Evolutionary conservation across 2,329 filamentous ascomycete genomes (phyloP), one percentile per base, ranked within the genome.

Genomic region (Orbilia ellipsospora): DNA sequence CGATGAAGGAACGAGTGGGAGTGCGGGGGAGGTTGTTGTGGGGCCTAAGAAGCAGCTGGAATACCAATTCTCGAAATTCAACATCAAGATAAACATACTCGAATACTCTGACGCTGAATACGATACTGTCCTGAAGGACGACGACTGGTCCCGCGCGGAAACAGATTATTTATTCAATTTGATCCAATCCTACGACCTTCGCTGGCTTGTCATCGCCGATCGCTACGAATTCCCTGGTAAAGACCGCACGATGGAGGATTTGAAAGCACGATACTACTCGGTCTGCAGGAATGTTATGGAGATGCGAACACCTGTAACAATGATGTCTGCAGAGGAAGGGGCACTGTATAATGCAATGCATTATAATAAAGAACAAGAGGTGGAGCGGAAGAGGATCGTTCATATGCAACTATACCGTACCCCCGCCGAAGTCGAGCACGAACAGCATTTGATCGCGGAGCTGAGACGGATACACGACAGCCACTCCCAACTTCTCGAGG

Each of bases 151-250:
- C 13, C 92, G 91, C 80, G 90, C 95, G 79, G 95, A 99, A 83
- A 99, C 95, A 7, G 93, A 97, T 81, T 97, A 97, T 81, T 83
- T 99, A 77, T 87, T 98, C 81, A 85, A 88, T 2, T 82, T 94
- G 42, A 92, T 89, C 13, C 87, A 87, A 69, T 90, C 94, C 55
- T 97, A 90, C 80, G 93, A 96, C 80, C 86, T 97, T 74, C 90
- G 95, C 78, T 99, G 95, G 93, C 87, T 94, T 2, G 82, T 98
- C 15, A 92, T 99, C 74, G 92, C 90, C 85, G 95, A 99, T 82
- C 91, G 94, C 70, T 99, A 97, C 83, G 92, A 96, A 64, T 96
- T 88, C 83, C 81, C 2, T 85, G 87, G 1, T 83, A 84, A 31
- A 81, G 83, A 1, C 82, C 83, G 95, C 50, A 90, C 88, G 0